Percentiles rank a stretch among this genome's conserved stretches.
These are phyloP conservation scores for Boechera stricta DNA, from an alignment of 345 rosid species.

Conservation along the genomic window DNA sequence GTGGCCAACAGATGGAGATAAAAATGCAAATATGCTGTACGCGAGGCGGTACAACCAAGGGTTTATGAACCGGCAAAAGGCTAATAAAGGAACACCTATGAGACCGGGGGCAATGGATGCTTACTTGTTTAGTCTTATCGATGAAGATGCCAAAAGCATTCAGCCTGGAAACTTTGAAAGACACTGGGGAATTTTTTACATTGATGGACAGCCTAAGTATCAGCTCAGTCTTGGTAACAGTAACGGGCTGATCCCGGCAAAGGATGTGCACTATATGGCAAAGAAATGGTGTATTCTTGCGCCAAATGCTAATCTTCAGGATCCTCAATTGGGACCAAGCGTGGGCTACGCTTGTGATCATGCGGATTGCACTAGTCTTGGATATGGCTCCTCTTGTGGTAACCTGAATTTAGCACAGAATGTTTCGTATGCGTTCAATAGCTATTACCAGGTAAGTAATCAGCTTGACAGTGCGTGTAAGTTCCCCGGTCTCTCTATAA, in stretches of 20 bases:
- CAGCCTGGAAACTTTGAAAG: slow-evolving; percentile 71
- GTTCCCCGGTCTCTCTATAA: slow-evolving; percentile 58
- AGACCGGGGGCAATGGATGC: slow-evolving; percentile 56
- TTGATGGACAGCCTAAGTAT: slow-evolving; percentile 66
- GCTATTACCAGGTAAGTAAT: slow-evolving; percentile 62
- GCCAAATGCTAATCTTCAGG: slow-evolving; percentile 52
- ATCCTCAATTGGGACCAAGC: slow-evolving; percentile 56
- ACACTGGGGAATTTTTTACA: slow-evolving; percentile 67
- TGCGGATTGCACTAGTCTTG: slow-evolving; percentile 74
- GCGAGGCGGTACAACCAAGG: slow-evolving; percentile 70
- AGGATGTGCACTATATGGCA: slow-evolving; percentile 53
- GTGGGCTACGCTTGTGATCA: slow-evolving; percentile 69
- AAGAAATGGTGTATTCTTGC: slow-evolving; percentile 66
- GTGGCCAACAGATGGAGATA: slow-evolving; percentile 79
- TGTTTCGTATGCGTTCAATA: slow-evolving; percentile 70
- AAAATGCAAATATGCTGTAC: slow-evolving; percentile 52
- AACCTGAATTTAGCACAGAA: slow-evolving; percentile 54
- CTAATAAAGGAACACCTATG: slow-evolving; percentile 69
- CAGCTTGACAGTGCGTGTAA: slow-evolving; percentile 64
- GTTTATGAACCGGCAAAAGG: slow-evolving; percentile 53
- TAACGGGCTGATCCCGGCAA: slow-evolving; percentile 54
- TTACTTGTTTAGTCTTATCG: slow-evolving; percentile 64
- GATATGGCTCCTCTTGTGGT: slow-evolving; percentile 63
- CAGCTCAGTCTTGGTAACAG: slow-evolving; percentile 46
- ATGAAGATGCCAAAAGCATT: slow-evolving; percentile 73